phyloP scores from a whole-genome alignment of 306 rosid species.

The Malus sieversii region DNA sequence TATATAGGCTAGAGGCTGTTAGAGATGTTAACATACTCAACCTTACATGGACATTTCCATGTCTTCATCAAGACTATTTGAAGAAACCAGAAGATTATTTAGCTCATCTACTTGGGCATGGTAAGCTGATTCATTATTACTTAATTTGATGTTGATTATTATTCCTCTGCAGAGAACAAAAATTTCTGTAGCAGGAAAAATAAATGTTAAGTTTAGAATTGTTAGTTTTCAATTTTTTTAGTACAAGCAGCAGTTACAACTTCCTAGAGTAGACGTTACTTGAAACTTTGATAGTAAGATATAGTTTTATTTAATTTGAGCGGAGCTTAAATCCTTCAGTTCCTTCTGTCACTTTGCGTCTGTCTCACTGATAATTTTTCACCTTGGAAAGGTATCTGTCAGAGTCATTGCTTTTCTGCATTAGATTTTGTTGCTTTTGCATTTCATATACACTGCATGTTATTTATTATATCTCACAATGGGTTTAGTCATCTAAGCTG shows the following conservation, averaged over 20 bases:
- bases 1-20: slow-evolving; percentile 82
- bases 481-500: background rate
- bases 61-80: slow-evolving; percentile 61
- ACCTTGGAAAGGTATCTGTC: background rate
- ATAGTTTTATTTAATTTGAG: background rate
- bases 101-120: slow-evolving; percentile 95
- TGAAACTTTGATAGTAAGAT: background rate
- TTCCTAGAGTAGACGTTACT: background rate
- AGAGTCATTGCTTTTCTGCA: background rate
- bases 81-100: slow-evolving; percentile 91
- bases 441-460: background rate
- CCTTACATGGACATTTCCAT: slow-evolving; percentile 79
- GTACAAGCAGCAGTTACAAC: background rate
- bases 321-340: background rate
- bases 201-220: background rate
- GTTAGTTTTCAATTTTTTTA: background rate
- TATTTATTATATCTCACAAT: background rate
- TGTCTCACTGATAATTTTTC: background rate
- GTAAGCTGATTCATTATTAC: slow-evolving; percentile 39
- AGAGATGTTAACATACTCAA: slow-evolving; percentile 81
- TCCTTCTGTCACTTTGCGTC: background rate
- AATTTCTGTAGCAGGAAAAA: background rate
- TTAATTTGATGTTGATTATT: background rate
- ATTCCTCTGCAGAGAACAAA: background rate
- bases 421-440: background rate